Base-by-base conservation (phyloP, 441 rosid species). In the Lagerstroemia fauriei region DNA sequence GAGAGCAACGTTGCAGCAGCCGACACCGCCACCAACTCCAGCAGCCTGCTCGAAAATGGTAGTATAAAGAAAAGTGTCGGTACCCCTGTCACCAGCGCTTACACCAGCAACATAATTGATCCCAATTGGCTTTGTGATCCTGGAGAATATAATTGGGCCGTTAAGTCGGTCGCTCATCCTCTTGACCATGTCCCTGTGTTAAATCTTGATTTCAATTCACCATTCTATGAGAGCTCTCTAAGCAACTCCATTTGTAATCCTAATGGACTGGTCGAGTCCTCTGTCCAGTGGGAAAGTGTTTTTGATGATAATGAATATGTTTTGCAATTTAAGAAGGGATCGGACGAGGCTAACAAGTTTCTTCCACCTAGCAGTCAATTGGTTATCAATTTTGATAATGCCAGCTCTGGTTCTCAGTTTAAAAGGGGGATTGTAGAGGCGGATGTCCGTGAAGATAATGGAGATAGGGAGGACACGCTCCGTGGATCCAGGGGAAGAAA, bases 341-440 rank as follows among this genome's bases (percentile, higher is more conserved):
- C 88, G 61, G 92, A 91, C 84, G 93, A 89, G 88, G 93, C 93
- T 25, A 87, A 86, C 72, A 89, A 89, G 85, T 89, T 90, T 80
- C 89, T 82, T 38, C 93, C 91, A 51, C 77, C 69, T 78, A 76
- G 75, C 47, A 76, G 46, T 83, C 86, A 81, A 68, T 47, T 85
- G 68, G 59, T 76, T 6, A 79, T 81, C 47, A 85, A 89, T 81
- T 47, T 79, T 50, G 53, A 50, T 10, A 50, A 16, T 50, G 53
- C 17, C 17, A 50, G 53, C 9, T 10, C 53, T 1, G 4, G 3
- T 50, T 50, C 10, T 50, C 14, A 9, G 53, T 10, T 38, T 2
- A 38, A 38, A 38, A 38, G 44, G 44, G 44, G 44, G 44, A 38
- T 38, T 38, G 44, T 38, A 38, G 44, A 38, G 44, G 44, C 6